Evolutionary conservation across 2,329 filamentous ascomycete species (phyloP), one percentile per base, ranked within the genome.

Genomic region (Dactylonectria macrodidyma): DNA sequence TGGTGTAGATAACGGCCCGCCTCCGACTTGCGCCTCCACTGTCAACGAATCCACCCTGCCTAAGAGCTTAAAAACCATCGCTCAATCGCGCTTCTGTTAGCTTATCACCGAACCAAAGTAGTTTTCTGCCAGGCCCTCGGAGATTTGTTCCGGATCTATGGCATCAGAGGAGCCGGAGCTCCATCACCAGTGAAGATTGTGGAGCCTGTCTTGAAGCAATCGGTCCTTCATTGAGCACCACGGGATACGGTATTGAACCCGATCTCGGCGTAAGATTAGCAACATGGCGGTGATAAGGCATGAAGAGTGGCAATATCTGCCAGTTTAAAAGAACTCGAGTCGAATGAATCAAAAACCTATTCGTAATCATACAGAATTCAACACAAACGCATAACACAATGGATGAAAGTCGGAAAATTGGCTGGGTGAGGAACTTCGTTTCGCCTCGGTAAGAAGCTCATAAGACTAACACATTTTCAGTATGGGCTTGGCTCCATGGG

Each of bases 401-500:
- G 51, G n/a, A 22, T 11, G n/a, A 54, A 36, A 54, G 2, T 54
- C 33, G 51, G 3, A 54, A 54, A 14, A 19, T 54, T 38, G 51
- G 51, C 30, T 54, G 51, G 51, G 51, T 54, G 36, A 54, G 33
- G 22, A 12, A 38, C 24, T 2, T 5, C 7, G 11, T 10, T 10
- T 22, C 5, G 12, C 5, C 19, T 12, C 4, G 3, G 8, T 8
- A 14, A 36, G n/a, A 36, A 11, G 12, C 3, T 10, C 10, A 2
- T 5, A 14, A 6, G 22, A 24, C 19, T 6, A 12, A 34, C 2
- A 38, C 36, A 3, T n/a, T 34, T 10, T 2, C 33, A 54, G 51
- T 54, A 54, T 11, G 51, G 51, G 2, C 33, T 54, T 5, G 51
- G 51, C 10, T 54, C 51, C 10, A 54, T 54, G 51, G 51, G 51